Base-by-base conservation (phyloP, 2,329 filamentous ascomycete species). In the Epicoccum sorghinum region DNA sequence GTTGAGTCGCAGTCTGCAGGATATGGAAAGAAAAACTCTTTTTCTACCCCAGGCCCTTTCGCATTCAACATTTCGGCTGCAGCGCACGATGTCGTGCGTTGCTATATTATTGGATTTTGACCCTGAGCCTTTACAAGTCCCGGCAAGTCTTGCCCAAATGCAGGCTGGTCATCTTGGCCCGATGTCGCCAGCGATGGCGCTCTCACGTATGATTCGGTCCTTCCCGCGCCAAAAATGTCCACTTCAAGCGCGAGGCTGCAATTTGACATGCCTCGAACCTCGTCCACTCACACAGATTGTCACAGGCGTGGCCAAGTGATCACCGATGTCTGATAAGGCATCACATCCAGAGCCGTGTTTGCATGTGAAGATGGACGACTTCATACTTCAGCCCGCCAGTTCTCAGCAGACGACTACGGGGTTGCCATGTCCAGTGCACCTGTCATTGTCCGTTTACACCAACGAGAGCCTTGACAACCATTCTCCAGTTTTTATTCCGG, bases 181-280 rank as follows among this genome's bases (percentile, higher is more conserved):
- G 60, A 71, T 63, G 58, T 67, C 68, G 68, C 64, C 62, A 62
- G 57, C 41, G 44, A 45, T 52, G 57, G 52, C 64, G 51, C 50
- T 58, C 58, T 62, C 57, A 38, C 46, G 44, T 50, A 57, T 72
- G 68, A 72, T 71, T 71, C 66, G 68, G 58, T 65, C 65, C 55
- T 58, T 64, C 57, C 63, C 64, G 65, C 64, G 65, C 52, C 46
- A 60, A 52, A 64, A 47, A 61, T 67, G 67, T 63, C 59, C 59
- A 52, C 51, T 55, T 62, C 59, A 58, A 55, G 60, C 45, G 67
- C 66, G 66, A 71, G 68, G 68, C 68, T 72, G 65, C 57, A 57
- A 59, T 62, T 57, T 57, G 62, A 66, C 56, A 59, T 58, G 54
- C 46, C 60, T 61, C 53, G 56, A 61, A 47, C 62, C 48, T 50